A percentile compares a stretch with the other conserved stretches of the same genome.
Evolutionary conservation across 2,329 filamentous ascomycete genomes (phyloP).

Genomic region (Pseudogymnoascus sp.): DNA sequence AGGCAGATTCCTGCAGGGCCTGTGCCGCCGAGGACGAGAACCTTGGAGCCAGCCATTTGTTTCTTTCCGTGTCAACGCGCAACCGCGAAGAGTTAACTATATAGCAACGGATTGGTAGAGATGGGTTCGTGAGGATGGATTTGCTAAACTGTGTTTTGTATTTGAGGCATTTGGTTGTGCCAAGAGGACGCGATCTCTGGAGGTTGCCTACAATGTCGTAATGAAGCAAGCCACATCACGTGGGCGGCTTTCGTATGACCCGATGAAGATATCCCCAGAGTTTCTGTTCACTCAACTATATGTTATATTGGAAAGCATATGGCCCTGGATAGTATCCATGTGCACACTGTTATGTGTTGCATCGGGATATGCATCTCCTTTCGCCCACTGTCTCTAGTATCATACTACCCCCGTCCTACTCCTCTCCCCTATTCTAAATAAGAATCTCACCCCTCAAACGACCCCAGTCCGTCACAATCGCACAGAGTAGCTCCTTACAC

Average conservation of each 20-base stretch:
- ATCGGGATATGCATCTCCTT: neutral
- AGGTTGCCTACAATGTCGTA: neutral
- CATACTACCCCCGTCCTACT: neutral
- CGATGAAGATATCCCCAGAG: constrained; percentile 1
- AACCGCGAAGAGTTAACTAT: neutral
- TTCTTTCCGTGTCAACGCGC: neutral
- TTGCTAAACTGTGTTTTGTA: neutral
- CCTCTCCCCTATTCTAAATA: neutral
- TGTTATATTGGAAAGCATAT: neutral
- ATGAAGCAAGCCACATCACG: constrained; percentile 4
- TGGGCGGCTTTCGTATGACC: neutral
- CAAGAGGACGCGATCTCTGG: neutral
- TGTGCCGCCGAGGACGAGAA: constrained; percentile 21
- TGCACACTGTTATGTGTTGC: neutral
- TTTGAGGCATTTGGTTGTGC: neutral
- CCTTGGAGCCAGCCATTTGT: neutral
- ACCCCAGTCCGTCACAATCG: neutral
- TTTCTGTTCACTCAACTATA: neutral
- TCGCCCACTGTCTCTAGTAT: no score
- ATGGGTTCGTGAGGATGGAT: neutral
- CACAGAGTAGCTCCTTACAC: neutral
- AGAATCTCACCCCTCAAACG: neutral
- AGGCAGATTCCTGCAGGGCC: constrained; percentile 21
- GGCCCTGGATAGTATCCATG: neutral
- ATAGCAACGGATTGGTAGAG: neutral